These are phyloP conservation scores for Xylaria sp. DNA, from an alignment of 2,329 filamentous ascomycete genomes.

Conservation along the genomic window DNA sequence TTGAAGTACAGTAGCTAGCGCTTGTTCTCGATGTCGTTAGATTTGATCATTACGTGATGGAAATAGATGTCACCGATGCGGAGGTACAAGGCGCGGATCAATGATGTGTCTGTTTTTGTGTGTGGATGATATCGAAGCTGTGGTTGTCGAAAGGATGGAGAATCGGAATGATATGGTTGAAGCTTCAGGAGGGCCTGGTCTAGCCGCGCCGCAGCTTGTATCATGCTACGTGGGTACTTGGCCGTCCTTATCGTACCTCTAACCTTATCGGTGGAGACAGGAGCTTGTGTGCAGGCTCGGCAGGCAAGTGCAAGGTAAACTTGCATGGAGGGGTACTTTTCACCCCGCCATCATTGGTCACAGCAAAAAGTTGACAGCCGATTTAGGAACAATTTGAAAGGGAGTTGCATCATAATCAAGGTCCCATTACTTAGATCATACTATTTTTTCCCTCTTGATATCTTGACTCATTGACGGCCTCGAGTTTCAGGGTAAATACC, in stretches of 20 bases:
- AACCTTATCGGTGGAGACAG: not conserved
- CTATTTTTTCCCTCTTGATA: not conserved
- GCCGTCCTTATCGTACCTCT: too few species aligned
- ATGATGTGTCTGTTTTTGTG: not conserved
- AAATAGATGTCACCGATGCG: not conserved
- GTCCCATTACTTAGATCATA: constrained; percentile 6
- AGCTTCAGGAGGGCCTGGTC: not conserved
- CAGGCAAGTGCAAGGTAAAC: not conserved
- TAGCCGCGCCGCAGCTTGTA: too few species aligned
- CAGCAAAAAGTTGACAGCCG: constrained; percentile 37
- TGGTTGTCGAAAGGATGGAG: constrained; percentile 2
- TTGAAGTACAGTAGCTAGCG: not conserved
- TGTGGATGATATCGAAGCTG: not conserved
- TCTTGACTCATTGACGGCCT: constrained; percentile 18
- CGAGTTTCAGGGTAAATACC: not conserved
- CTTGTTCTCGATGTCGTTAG: not conserved
- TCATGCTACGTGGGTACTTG: too few species aligned
- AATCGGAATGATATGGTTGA: not conserved
- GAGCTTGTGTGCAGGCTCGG: not conserved
- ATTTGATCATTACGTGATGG: not conserved
- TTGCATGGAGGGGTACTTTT: constrained; percentile 39
- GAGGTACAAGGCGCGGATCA: not conserved
- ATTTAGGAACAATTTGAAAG: constrained; percentile 38
- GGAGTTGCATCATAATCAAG: constrained; percentile 33
- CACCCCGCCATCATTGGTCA: constrained; percentile 43